A percentile compares a stretch with the other conserved stretches of the same genome.
Evolutionary conservation across 2,329 filamentous ascomycete species (phyloP).

Genomic region (Geosmithia morbida): DNA sequence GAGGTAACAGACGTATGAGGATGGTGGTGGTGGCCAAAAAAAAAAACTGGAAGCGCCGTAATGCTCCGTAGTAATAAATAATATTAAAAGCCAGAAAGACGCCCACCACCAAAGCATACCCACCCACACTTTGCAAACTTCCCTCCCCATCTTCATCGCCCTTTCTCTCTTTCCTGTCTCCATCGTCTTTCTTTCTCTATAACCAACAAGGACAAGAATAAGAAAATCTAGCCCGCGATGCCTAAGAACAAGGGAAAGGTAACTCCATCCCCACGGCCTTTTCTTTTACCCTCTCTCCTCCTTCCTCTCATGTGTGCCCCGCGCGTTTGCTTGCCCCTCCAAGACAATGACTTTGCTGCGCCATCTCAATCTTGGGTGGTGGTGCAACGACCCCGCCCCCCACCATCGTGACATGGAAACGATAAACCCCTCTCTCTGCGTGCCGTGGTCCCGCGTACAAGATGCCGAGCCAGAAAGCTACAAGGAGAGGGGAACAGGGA

Average conservation of each 20-base stretch:
- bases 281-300: not conserved
- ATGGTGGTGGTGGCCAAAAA: not conserved
- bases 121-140: not conserved
- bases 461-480: not conserved
- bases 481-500: not conserved
- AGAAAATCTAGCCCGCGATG: constrained; percentile 35
- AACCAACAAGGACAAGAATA: constrained; percentile 1
- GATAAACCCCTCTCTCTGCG: not conserved
- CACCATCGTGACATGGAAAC: constrained; percentile 2
- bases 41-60: not conserved
- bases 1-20: not conserved
- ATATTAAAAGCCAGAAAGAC: not conserved
- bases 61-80: not conserved
- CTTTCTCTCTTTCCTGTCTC: not conserved
- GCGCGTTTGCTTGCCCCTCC: constrained; percentile 1
- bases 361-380: not conserved
- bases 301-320: not conserved
- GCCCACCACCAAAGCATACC: constrained; percentile 2
- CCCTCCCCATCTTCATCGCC: not conserved
- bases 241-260: constrained; percentile 99
- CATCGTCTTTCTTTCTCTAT: not conserved
- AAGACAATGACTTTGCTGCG: no score
- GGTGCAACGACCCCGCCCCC: constrained; percentile 4
- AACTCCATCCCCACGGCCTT: constrained; percentile 11
- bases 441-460: not conserved